These are phyloP conservation scores for Sporisorium iseilematis-ciliati DNA, from an alignment of 1,284 basidiomycete species.

Conservation along the genomic window DNA sequence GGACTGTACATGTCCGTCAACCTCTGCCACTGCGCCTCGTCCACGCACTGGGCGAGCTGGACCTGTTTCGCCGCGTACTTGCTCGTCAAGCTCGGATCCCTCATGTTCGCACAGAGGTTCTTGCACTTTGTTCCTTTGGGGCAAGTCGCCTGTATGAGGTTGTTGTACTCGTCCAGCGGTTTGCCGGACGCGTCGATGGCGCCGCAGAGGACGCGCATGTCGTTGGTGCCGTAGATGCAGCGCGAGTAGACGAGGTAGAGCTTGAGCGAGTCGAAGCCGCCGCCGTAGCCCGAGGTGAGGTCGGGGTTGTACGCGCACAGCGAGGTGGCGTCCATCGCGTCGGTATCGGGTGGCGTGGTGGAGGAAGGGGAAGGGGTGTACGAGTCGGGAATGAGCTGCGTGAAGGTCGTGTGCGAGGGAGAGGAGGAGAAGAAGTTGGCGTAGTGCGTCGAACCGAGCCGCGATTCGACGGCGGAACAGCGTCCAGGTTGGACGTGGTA, in stretches of 20 bases:
- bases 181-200: constrained; percentile 17
- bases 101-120: constrained; percentile 38
- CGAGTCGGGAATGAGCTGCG: background rate
- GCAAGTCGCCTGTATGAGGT: constrained; percentile 27
- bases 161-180: constrained; percentile 6
- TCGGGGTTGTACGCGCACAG: constrained; percentile 32
- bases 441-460: constrained; percentile 15
- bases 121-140: constrained; percentile 29
- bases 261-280: constrained; percentile 16
- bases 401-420: constrained; percentile 22
- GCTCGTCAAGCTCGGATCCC: constrained; percentile 16
- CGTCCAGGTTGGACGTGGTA: constrained; percentile 42
- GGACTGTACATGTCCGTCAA: constrained; percentile 34
- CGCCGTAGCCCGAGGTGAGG: constrained; percentile 31
- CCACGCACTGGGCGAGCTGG: constrained; percentile 33
- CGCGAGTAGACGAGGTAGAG: constrained; percentile 37
- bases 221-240: constrained; percentile 24
- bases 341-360: background rate
- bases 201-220: constrained; percentile 29
- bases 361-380: background rate
- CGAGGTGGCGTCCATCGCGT: constrained; percentile 24
- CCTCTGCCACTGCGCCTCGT: constrained; percentile 4
- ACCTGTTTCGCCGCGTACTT: constrained; percentile 30
- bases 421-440: constrained; percentile 12
- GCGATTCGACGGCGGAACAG: constrained; percentile 21